Evolutionary conservation across 2,329 filamentous ascomycete genomes (phyloP).

Genomic region (Cladophialophora psammophila): DNA sequence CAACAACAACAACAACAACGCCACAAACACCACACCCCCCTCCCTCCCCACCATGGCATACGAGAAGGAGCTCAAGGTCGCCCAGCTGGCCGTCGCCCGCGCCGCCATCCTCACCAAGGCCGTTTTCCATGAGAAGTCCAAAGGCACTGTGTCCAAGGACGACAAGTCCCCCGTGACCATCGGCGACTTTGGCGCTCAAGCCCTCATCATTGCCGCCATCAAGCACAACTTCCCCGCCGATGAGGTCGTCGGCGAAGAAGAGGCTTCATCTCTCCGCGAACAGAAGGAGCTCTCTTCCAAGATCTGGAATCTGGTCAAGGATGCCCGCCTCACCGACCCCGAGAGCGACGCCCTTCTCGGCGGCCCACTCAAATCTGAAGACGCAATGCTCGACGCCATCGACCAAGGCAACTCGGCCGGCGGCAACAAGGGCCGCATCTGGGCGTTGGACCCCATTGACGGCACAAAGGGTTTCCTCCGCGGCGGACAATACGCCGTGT

Average conservation of each 20-base stretch:
- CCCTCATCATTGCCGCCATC: constrained; percentile 90
- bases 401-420: constrained; percentile 74
- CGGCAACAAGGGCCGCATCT: constrained; percentile 79
- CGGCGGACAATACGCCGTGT: constrained; percentile 96
- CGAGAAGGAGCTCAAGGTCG: constrained; percentile 79
- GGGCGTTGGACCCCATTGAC: constrained; percentile 97
- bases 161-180: constrained; percentile 98
- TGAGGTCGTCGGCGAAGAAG: constrained; percentile 93
- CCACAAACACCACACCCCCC: constrained; percentile 4
- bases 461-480: constrained; percentile 97
- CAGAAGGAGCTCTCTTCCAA: constrained; percentile 73
- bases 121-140: constrained; percentile 86
- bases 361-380: constrained; percentile 69
- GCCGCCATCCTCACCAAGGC: constrained; percentile 77
- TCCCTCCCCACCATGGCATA: constrained; percentile 59
- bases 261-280: constrained; percentile 78
- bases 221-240: constrained; percentile 88
- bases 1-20: neutral
- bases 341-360: constrained; percentile 73
- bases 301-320: constrained; percentile 84
- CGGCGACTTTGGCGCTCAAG: constrained; percentile 96
- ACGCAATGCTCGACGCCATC: constrained; percentile 70
- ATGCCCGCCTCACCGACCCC: constrained; percentile 71
- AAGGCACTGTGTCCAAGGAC: constrained; percentile 92
- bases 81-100: constrained; percentile 87